Base-by-base conservation (phyloP, 352 stramenopile species). In the Pythium vanterpoolii region DNA sequence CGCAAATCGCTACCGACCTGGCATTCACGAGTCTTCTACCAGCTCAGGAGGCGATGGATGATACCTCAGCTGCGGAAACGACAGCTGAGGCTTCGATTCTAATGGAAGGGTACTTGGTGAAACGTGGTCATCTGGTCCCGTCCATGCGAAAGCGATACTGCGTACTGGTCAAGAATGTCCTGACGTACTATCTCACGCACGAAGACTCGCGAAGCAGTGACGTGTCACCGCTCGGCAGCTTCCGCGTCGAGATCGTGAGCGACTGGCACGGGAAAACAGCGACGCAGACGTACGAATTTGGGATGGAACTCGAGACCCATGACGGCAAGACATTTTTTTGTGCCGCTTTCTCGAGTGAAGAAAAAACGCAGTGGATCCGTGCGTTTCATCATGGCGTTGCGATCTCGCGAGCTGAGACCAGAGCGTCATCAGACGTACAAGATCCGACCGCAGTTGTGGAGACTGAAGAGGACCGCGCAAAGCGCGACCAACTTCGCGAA, bases 91-190 rank as follows among this genome's bases (percentile, higher is more conserved):
- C 39, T 7, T 36, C 45, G 0, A 76, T 87, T 36, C 45, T 87
- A 11, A 88, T 93, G 73, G 77, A 91, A 57, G 83, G 83, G 0
- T 93, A 93, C 46, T 60, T 93, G 33, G 73, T 86, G 49, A 90
- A 89, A 63, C 81, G 83, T 5, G 81, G 81, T 0, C 81, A 90
- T 59, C 56, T 81, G 24, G 76, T 90, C 23, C 81, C 81, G 8
- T 90, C 81, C 3, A 89, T 93, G 80, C 67, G 76, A 14, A 90
- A 90, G 49, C 73, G 77, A 45, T 93, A 90, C 62, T 90, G 77
- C 21, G 74, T 91, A 18, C 64, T 93, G 0, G 33, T 76, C 6
- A 68, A 74, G 31, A 74, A 82, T 14, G 66, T 74, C 5, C 58
- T 93, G 18, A 72, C 63, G 30, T 89, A 90, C 57, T 93, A 75